Evolutionary conservation across 2,329 filamentous ascomycete species (phyloP).

Genomic region (Neurospora crassa): DNA sequence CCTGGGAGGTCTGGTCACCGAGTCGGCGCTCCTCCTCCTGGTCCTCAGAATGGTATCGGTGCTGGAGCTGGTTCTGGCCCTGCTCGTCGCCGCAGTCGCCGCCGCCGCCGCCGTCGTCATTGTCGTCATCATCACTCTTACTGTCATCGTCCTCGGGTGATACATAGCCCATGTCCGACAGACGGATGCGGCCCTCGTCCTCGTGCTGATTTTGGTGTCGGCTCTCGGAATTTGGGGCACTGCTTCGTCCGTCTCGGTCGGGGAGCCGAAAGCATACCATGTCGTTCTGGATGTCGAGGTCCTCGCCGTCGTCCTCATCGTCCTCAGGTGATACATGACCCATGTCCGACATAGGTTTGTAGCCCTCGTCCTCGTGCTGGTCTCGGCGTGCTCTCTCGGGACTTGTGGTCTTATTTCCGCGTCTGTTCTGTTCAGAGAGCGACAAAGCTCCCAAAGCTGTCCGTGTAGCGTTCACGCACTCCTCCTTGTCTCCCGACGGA

Average conservation of each 20-base stretch:
- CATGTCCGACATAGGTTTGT: background rate
- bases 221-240: background rate
- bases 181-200: too few relatives aligned
- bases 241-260: background rate
- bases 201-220: background rate
- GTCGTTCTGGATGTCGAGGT: too few relatives aligned
- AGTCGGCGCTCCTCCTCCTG: too few relatives aligned
- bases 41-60: too few relatives aligned
- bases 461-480: background rate
- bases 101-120: too few relatives aligned
- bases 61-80: too few relatives aligned
- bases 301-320: background rate
- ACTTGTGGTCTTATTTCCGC: background rate
- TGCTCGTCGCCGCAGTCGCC: too few relatives aligned
- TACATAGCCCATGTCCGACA: background rate
- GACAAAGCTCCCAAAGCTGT: background rate
- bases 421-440: background rate
- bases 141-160: background rate
- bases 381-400: background rate
- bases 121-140: background rate
- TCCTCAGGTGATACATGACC: background rate
- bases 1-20: too few relatives aligned
- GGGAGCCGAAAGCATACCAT: too few relatives aligned
- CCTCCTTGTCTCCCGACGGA: background rate
- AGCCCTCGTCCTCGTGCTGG: background rate